These are phyloP conservation scores for Fusarium compactum DNA, from an alignment of 2,329 filamentous ascomycete species.

Conservation along the genomic window DNA sequence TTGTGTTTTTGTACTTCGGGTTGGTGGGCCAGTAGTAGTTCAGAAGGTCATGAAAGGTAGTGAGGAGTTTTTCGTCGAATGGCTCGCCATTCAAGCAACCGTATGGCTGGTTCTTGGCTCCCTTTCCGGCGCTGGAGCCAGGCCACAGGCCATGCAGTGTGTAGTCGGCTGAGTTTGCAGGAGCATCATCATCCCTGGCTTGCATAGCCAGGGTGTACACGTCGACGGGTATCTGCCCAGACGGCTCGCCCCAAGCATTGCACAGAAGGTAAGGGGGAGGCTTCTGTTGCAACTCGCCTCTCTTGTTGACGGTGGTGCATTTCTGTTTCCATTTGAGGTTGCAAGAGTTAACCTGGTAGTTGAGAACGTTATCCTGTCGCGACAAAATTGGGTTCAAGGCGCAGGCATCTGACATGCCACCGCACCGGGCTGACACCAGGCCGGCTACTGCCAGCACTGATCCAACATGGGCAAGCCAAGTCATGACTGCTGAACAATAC, in stretches of 20 bases:
- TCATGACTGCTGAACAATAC: background rate
- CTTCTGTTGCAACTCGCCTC: background rate
- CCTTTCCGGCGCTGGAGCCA: background rate
- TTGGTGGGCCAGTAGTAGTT: slow-evolving; percentile 1
- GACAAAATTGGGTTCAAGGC: background rate
- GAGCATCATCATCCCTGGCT: background rate
- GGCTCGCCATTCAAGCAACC: background rate
- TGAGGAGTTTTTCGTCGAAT: background rate
- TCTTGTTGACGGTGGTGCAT: background rate
- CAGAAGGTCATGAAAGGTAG: background rate
- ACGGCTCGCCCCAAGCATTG: background rate
- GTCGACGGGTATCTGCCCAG: background rate
- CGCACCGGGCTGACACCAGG: background rate
- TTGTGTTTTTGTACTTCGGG: slow-evolving; percentile 2
- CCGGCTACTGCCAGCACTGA: background rate
- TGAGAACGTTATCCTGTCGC: background rate
- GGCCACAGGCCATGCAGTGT: slow-evolving; percentile 8
- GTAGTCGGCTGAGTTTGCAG: fast-evolving
- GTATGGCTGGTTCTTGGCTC: background rate
- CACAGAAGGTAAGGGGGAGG: background rate
- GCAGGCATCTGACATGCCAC: slow-evolving; percentile 5
- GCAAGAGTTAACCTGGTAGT: background rate
- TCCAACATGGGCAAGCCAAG: background rate
- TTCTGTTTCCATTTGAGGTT: background rate
- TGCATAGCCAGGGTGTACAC: slow-evolving; percentile 1